Base-by-base conservation (phyloP, 306 rosid genomes). In the Castanospermum australe region DNA sequence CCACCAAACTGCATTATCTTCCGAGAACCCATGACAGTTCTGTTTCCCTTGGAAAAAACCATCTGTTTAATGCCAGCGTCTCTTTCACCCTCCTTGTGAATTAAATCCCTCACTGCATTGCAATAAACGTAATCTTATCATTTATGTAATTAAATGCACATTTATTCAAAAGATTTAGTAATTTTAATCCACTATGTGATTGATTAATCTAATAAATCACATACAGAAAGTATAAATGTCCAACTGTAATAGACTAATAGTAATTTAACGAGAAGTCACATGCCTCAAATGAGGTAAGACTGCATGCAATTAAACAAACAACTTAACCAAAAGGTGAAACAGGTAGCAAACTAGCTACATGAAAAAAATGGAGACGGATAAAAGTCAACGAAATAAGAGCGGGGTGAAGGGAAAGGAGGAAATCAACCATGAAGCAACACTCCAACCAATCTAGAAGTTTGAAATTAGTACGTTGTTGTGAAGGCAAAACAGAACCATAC, bases 1-100 rank as follows among this genome's bases (percentile, higher is more conserved):
- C 88, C 91, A 57, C 47, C 6, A 59, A 85, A 87, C 32, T 80
- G 90, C 66, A 86, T 79, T 14, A 83, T 84, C 84, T 69, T 89
- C 82, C 88, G 48, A 32, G 32, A 33, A 48, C 33, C 75, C 39
- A 47, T 62, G 42, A 70, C n/a, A 45, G 45, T 45, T 54, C 67
- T 71, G 52, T 28, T 79, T 71, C 74, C 83, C 28, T 80, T 69
- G 73, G 84, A 35, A 33, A 78, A 36, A 33, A 52, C 36, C 63
- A 57, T 57, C 17, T 54, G 59, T 44, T 59, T 68, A 17, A 61
- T 77, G 81, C 71, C 71, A 65, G 13, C 45, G 47, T 68, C 81
- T 12, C 81, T 80, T 25, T 32, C 44, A 68, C 47, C 22, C 68
- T 76, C 80, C 67, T 25, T 61, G 2, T 62, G 11, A 38, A 45